Evolutionary conservation across 164 flowering plant genomes (phyloP).

Genomic region (Vitis rupestris): DNA sequence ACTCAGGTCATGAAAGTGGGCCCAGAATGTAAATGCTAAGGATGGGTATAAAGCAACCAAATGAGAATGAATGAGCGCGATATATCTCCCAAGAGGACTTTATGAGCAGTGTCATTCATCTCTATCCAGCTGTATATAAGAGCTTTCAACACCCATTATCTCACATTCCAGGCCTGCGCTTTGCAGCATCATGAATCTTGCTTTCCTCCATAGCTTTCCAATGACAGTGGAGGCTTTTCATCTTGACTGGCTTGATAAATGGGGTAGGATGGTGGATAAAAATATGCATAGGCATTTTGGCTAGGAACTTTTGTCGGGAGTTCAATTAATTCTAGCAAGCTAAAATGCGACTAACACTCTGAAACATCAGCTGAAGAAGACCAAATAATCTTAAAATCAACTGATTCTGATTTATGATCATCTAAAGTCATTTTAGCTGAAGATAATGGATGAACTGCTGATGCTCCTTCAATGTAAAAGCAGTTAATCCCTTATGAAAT

Average conservation of each 20-base stretch:
- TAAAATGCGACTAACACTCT: slow-evolving; percentile 54
- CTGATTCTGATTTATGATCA: slow-evolving; percentile 36
- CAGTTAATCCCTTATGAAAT: slow-evolving; percentile 46
- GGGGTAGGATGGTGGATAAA: slow-evolving; percentile 84
- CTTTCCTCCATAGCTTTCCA: slow-evolving; percentile 69
- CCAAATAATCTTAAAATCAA: slow-evolving; percentile 69
- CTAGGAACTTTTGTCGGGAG: slow-evolving; percentile 85
- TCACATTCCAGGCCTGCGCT: too few species aligned
- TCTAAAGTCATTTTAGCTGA: slow-evolving; percentile 81
- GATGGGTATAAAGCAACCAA: too few species aligned
- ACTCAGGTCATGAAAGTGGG: too few species aligned
- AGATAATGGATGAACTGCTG: slow-evolving; percentile 61
- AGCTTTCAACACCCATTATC: too few species aligned
- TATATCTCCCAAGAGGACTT: too few species aligned
- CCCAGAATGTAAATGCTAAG: too few species aligned
- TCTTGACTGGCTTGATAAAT: slow-evolving; percentile 54
- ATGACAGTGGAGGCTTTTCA: slow-evolving; percentile 85
- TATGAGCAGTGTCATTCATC: too few species aligned
- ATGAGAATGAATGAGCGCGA: too few species aligned
- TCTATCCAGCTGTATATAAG: too few species aligned
- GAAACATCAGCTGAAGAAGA: slow-evolving; percentile 67
- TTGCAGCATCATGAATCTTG: too few species aligned
- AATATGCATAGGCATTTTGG: slow-evolving; percentile 89
- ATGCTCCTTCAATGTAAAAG: slow-evolving; percentile 85
- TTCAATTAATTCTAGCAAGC: slow-evolving; percentile 78